These are phyloP conservation scores for Vicia faba DNA, from an alignment of 306 rosid genomes.

Conservation along the genomic window DNA sequence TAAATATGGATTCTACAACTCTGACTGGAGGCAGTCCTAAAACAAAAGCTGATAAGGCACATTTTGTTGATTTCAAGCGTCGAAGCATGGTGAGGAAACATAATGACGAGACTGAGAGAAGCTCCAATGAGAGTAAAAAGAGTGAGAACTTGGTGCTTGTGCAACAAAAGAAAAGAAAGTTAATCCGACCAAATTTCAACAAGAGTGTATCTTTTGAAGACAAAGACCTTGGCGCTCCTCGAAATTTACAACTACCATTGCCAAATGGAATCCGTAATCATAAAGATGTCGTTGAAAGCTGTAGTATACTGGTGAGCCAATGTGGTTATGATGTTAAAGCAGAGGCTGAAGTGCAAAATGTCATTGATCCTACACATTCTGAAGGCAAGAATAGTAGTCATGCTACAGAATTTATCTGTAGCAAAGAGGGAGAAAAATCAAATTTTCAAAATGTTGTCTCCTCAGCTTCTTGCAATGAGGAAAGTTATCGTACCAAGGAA, in stretches of 20 bases:
- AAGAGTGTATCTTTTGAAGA: constrained; percentile 35
- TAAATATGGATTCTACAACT: constrained; percentile 22
- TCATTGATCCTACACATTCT: constrained; percentile 1
- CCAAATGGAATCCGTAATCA: constrained; percentile 35
- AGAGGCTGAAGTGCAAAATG: constrained; percentile 21
- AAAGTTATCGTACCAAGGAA: not conserved
- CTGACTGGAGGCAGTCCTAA: constrained; percentile 35
- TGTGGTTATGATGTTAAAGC: constrained; percentile 28
- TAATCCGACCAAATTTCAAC: constrained; percentile 63
- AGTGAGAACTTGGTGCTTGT: constrained; percentile 24
- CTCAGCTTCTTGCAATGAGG: not conserved
- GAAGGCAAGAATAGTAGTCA: constrained; percentile 31
- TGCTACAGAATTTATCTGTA: constrained; percentile 30
- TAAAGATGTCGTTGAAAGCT: constrained; percentile 33
- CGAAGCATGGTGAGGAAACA: constrained; percentile 52
- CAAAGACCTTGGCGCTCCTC: constrained; percentile 33
- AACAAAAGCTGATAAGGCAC: constrained; percentile 25
- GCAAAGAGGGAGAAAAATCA: constrained; percentile 20
- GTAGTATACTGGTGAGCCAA: constrained; percentile 33
- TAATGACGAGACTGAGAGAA: constrained; percentile 33
- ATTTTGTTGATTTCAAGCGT: constrained; percentile 63
- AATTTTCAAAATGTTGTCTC: not conserved
- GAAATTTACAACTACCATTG: constrained; percentile 28
- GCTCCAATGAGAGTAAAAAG: constrained; percentile 31
- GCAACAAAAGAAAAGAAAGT: constrained; percentile 57